Conservation (phyloP, 768 basidiomycete species). For the Leccinum imitatum region DNA sequence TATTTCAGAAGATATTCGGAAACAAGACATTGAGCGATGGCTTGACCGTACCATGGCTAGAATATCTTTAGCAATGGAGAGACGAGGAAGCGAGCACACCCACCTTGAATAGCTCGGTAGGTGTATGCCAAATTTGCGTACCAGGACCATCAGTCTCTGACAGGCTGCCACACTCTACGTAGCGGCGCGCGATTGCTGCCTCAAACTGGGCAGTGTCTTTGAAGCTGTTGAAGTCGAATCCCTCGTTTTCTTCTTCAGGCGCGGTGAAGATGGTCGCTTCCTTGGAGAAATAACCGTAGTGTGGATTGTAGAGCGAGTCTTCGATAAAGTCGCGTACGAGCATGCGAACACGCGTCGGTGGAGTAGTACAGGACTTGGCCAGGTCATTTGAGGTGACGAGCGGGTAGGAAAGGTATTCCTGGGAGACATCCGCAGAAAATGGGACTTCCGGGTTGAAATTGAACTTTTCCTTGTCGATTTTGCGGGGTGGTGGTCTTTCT, state of each 20-base stretch:
- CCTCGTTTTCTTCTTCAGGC: conserved; percentile 38
- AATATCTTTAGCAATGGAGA: conserved; percentile 11
- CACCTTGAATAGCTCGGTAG: conserved; percentile 96
- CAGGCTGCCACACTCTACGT: conserved; percentile 67
- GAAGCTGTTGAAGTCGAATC: conserved; percentile 68
- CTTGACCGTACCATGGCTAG: conserved; percentile 93
- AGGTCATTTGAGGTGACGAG: conserved; percentile 73
- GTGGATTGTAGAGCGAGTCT: conserved; percentile 93
- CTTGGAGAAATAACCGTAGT: conserved; percentile 96
- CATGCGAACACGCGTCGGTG: conserved; percentile 87
- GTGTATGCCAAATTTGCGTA: conserved; percentile 97
- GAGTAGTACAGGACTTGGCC: conserved; percentile 46
- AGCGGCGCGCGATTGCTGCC: conserved; percentile 73
- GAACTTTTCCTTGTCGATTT: conserved; percentile 52
- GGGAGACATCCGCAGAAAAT: conserved; percentile 46
- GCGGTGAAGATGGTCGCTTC: conserved; percentile 88
- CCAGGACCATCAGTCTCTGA: conserved; percentile 64
- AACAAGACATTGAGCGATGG: conserved; percentile 85
- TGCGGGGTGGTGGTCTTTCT: conserved; percentile 13
- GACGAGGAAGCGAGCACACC: background rate
- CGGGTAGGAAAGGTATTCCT: conserved; percentile 48
- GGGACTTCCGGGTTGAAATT: conserved; percentile 72
- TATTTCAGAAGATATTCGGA: conserved; percentile 92
- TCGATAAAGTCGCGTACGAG: conserved; percentile 95
- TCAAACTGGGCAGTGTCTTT: conserved; percentile 76